These are phyloP conservation scores for Trifolium fragiferum DNA, from an alignment of 306 rosid genomes.

Conservation along the genomic window DNA sequence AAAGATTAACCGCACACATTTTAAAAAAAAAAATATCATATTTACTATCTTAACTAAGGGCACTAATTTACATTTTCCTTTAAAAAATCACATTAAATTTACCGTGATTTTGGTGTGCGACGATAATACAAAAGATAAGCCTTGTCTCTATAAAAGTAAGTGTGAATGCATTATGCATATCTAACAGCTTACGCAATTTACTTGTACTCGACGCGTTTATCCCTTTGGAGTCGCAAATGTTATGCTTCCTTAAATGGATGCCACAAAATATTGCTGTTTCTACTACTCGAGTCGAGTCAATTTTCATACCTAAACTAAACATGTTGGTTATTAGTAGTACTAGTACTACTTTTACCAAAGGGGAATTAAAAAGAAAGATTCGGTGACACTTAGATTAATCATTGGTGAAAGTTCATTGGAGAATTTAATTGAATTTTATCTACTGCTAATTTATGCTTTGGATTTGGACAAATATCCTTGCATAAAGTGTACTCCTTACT, in stretches of 20 bases:
- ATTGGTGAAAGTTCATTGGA: not conserved
- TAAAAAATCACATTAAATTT: too few relatives aligned
- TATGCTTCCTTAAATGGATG: not conserved
- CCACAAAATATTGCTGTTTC: not conserved
- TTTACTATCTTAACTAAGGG: too few relatives aligned
- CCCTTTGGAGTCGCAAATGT: not conserved
- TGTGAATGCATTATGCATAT: not conserved
- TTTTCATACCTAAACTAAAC: not conserved
- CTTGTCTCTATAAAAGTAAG: not conserved
- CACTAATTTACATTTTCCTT: too few relatives aligned
- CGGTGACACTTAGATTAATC: not conserved
- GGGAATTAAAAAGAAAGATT: not conserved
- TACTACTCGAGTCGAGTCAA: not conserved
- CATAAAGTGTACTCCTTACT: too few relatives aligned
- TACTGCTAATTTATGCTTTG: too few relatives aligned
- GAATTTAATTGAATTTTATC: not conserved
- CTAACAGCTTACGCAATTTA: conserved; percentile 2
- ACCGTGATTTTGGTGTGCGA: too few relatives aligned
- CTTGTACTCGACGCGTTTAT: not conserved
- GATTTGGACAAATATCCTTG: too few relatives aligned
- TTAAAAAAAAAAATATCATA: too few relatives aligned
- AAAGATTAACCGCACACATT: too few relatives aligned
- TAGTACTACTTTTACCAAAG: not conserved
- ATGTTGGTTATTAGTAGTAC: not conserved
- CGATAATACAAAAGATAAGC: too few relatives aligned